These are phyloP conservation scores for Gaeumannomyces sp. DNA, from an alignment of 2,329 filamentous ascomycete genomes.

Conservation along the genomic window DNA sequence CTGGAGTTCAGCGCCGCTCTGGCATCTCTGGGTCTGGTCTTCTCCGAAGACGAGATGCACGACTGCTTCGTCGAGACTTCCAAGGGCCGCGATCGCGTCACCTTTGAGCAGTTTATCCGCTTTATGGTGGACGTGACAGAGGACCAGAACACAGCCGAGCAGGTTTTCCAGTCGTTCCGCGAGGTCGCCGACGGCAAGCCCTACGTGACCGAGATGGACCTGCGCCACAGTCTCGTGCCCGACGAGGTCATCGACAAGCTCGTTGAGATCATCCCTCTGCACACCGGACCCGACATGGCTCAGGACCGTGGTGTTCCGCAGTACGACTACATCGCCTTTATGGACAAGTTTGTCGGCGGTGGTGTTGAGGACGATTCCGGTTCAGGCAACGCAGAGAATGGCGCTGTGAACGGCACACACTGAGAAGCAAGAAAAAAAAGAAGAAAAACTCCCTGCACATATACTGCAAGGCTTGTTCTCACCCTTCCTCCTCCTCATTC, in stretches of 20 bases:
- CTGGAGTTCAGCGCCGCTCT: slow-evolving; percentile 94
- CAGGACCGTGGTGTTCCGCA: slow-evolving; percentile 80
- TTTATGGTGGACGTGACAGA: slow-evolving; percentile 99
- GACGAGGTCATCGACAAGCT: slow-evolving; percentile 96
- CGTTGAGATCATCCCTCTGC: slow-evolving; percentile 75
- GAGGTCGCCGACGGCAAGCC: slow-evolving; percentile 98
- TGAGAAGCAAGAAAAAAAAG: neutral
- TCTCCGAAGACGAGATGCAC: slow-evolving; percentile 98
- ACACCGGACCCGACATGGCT: slow-evolving; percentile 76
- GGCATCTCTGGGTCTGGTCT: slow-evolving; percentile 90
- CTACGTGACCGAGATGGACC: slow-evolving; percentile 96
- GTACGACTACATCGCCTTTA: slow-evolving; percentile 95
- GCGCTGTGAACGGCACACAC: neutral
- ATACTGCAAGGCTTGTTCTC: neutral
- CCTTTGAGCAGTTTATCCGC: slow-evolving; percentile 96
- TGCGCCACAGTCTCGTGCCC: slow-evolving; percentile 88
- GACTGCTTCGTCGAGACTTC: slow-evolving; percentile 88
- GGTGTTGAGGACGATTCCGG: slow-evolving; percentile 17
- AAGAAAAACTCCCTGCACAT: neutral
- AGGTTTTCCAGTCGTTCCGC: slow-evolving; percentile 95
- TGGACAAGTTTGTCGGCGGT: slow-evolving; percentile 72
- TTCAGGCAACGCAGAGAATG: neutral
- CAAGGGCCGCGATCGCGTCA: slow-evolving; percentile 70
- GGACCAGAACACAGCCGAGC: slow-evolving; percentile 96
- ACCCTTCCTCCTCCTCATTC: too few species aligned